Percentiles rank a stretch among this genome's conserved stretches.
These are phyloP conservation scores for Magnaporthiopsis incrustans DNA, from an alignment of 2,329 filamentous ascomycete genomes.

Conservation along the genomic window DNA sequence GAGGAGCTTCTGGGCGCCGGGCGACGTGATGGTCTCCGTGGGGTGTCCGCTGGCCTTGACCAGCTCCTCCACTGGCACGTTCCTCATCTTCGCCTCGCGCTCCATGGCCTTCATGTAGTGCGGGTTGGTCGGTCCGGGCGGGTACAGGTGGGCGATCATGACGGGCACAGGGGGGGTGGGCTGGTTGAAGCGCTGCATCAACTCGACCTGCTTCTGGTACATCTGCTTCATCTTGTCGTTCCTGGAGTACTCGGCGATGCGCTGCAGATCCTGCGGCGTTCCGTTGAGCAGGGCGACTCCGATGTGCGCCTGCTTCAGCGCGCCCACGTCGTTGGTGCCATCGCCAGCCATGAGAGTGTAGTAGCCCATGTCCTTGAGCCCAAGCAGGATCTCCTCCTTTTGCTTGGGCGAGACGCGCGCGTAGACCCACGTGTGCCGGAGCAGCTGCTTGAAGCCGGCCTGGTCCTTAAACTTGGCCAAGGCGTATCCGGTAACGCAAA, in stretches of 20 bases:
- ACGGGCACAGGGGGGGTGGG: slow-evolving; percentile 85
- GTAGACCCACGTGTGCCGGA: slow-evolving; percentile 94
- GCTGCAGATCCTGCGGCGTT: slow-evolving; percentile 80
- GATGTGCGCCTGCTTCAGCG: slow-evolving; percentile 95
- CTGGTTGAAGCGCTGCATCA: slow-evolving; percentile 96
- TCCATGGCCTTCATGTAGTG: slow-evolving; percentile 89
- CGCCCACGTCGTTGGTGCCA: slow-evolving; percentile 95
- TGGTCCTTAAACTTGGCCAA: slow-evolving; percentile 82
- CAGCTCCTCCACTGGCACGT: slow-evolving; percentile 52
- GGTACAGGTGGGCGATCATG: slow-evolving; percentile 88
- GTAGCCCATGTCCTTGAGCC: slow-evolving; percentile 92
- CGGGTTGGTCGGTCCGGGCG: slow-evolving; percentile 84
- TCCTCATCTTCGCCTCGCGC: slow-evolving; percentile 74
- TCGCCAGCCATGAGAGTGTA: slow-evolving; percentile 98
- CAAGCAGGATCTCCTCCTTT: slow-evolving; percentile 96
- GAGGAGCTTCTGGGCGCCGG: slow-evolving; percentile 53
- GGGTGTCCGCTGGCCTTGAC: slow-evolving; percentile 42
- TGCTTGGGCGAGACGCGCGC: slow-evolving; percentile 97
- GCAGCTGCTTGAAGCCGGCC: slow-evolving; percentile 63
- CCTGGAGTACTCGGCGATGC: slow-evolving; percentile 86
- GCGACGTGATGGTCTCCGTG: slow-evolving; percentile 58
- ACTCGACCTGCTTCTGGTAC: slow-evolving; percentile 87
- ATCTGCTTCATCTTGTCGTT: slow-evolving; percentile 98
- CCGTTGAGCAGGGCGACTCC: slow-evolving; percentile 95
- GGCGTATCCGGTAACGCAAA: slow-evolving; percentile 94